Base-by-base conservation (phyloP, 352 stramenopile species). In the Globisporangium echinulatum region DNA sequence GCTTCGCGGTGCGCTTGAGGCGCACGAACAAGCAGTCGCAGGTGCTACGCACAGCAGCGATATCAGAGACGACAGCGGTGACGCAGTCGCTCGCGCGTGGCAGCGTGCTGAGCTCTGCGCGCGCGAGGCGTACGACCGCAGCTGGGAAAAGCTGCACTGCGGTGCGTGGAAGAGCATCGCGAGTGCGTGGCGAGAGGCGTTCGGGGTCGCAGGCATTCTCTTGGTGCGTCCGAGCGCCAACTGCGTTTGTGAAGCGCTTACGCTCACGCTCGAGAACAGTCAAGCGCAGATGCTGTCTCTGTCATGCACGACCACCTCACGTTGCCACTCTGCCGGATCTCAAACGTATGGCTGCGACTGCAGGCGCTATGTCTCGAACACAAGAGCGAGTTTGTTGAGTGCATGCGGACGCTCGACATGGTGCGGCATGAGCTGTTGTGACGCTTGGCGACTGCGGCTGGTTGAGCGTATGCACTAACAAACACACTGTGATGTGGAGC, bases 81-180 rank as follows among this genome's bases (percentile, higher is more conserved):
- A 42, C 10, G 14, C n/a, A 3, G 25, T 44, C 36, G 54, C 0
- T 19, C 46, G 10, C 5, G 53, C 36, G 10, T 67, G 61, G 61
- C 42, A 42, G 5, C 36, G 7, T 3, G 43, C 53, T 2, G 61
- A 54, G 42, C 8, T 7, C 7, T 51, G 75, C 11, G 65, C 68
- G 3, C 56, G 51, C 0, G 70, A 73, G 7, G 78, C 72, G 5
- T 87, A 88, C 66, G 73, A 81, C 36, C 77, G 77, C 38, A 74
- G 73, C 56, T 94, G 82, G 82, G 82, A 94, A 61, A 71, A 73
- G 10, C 61, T 94, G 50, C 84, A 94, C 66, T 85, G 76, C 49
- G 84, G 79, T 4, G 77, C 64, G 59, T 94, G 84, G 84, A 88
- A 90, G 55, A 67, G 64, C 44, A 64, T 94, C 8, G 55, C 64